A percentile compares a stretch with the other conserved stretches of the same genome.
Evolutionary conservation across 768 basidiomycete genomes (phyloP).

Genomic region (Boletus insuetus): DNA sequence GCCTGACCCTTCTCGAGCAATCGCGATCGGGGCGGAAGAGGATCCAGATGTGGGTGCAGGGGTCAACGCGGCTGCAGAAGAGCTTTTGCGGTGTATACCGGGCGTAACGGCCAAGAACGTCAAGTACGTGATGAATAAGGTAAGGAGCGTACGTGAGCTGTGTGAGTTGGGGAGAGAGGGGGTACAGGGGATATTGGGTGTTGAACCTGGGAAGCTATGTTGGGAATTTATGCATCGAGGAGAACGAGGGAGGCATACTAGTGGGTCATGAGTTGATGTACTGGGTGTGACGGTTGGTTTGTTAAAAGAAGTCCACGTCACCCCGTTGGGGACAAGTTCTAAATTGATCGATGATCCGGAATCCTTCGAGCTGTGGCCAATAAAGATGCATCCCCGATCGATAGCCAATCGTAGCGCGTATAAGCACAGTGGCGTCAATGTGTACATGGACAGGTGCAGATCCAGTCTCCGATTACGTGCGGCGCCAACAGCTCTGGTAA

Average conservation of each 20-base stretch:
- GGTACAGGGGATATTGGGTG: conserved; percentile 74
- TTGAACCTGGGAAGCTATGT: conserved; percentile 75
- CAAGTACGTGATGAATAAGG: conserved; percentile 78
- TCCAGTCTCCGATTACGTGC: conserved; percentile 85
- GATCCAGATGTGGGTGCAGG: conserved; percentile 65
- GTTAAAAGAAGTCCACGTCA: too few relatives aligned
- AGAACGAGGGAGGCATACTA: conserved; percentile 32
- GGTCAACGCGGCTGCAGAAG: conserved; percentile 74
- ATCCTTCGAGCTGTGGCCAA: conserved; percentile 98
- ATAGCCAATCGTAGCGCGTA: conserved; percentile 90
- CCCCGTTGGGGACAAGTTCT: background rate
- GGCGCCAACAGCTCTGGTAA: conserved; percentile 3
- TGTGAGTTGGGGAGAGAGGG: conserved; percentile 58
- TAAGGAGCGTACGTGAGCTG: conserved; percentile 73
- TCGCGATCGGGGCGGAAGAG: conserved; percentile 78
- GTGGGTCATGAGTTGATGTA: background rate
- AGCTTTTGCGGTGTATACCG: conserved; percentile 78
- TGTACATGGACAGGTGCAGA: conserved; percentile 75
- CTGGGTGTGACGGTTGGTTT: too few relatives aligned
- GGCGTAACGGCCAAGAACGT: conserved; percentile 84
- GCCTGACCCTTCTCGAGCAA: conserved; percentile 75
- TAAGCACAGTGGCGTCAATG: conserved; percentile 86
- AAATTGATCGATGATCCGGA: conserved; percentile 94
- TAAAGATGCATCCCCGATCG: conserved; percentile 92
- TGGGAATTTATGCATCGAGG: conserved; percentile 82